Base-by-base conservation (phyloP, 352 stramenopile genomes). In the Globisporangium nodosum region DNA sequence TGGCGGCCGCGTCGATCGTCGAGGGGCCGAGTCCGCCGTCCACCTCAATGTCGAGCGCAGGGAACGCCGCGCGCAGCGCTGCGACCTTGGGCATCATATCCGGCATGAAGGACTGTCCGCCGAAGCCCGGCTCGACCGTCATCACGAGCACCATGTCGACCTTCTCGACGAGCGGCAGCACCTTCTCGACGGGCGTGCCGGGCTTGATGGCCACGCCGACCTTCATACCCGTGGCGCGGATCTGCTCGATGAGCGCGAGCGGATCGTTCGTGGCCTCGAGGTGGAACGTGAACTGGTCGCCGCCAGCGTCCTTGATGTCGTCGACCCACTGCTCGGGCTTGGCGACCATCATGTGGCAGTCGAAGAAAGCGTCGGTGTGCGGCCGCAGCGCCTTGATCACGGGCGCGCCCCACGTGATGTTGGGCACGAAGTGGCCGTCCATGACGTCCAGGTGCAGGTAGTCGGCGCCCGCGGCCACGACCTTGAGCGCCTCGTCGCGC, bases 361-460 rank as follows among this genome's bases (percentile, higher is more conserved):
- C 96, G 56, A 99, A 94, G 66, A 97, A 98, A 6, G 85, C 85
- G 33, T 78, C 76, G 18, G 87, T 94, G 67, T 97, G 88, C 56
- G 81, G 69, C 4, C 89, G 78, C 56, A 98, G 78, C 53, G 78
- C 94, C 71, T 97, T 95, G 76, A 99, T 97, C 30, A 99, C 92
- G 6, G 96, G 95, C 12, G 96, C 81, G 4, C 97, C 97, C 81
- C 97, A 98, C 27, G 91, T 97, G 58, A 99, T 94, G 72, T 98
- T 98, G 52, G 92, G 94, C 49, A 99, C 96, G 69, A 99, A 99
- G 73, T 99, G 96, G 42, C 96, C 96, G 76, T 99, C 96, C 96
- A 99, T 99, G 42, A 99, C 89, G 76, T 99, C 96, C 64, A 99
- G 67, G 70, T 99, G 96, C 37, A 99, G 75, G 74, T 97, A 98